Evolutionary conservation across 441 rosid genomes (phyloP), one percentile per base, ranked within the genome.

Genomic region (Hypseocharis bilobata): DNA sequence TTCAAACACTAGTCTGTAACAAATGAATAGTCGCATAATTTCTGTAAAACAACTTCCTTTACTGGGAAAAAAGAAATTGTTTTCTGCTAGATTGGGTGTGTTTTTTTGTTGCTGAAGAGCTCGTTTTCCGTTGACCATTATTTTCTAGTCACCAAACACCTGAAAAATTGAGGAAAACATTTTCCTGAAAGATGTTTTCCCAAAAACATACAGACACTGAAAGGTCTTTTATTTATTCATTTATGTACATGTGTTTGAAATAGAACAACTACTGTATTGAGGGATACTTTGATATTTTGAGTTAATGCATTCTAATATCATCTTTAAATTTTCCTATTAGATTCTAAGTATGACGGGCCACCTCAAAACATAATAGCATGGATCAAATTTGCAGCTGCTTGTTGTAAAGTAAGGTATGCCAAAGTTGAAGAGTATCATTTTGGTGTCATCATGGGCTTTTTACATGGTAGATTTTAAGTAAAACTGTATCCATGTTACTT

Each of bases 321-420:
- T 66, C 61, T 62, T 65, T 62, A n/a, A 66, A 26, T 66, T 73
- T 70, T 34, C 32, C 63, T 68, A 79, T 62, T 76, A 89, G 98
- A 78, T 81, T 78, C 72, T 14, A 66, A 66, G 63, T 34, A 20
- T 56, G 70, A 77, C 64, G 89, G 79, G 38, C 91, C 92, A 55
- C 89, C 96, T 54, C 77, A 75, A 75, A 89, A 84, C 78, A 81
- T 86, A 63, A 79, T 77, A 70, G 72, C 78, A 40, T 92, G 96
- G 96, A 76, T 89, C 51, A 87, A 83, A 72, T 73, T 85, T 70
- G 69, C 71, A 3, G 38, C 85, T 55, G 85, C 83, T 44, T 88
- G 83, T 72, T 85, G 82, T 82, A 71, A 58, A 74, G 74, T 65
- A 51, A 89, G 96, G 96, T 88, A 72, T 67, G 87, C 56, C 11